A percentile compares a stretch with the other conserved stretches of the same genome.
These are phyloP conservation scores for Erysimum pusillum DNA, from an alignment of 441 rosid species.

Conservation along the genomic window DNA sequence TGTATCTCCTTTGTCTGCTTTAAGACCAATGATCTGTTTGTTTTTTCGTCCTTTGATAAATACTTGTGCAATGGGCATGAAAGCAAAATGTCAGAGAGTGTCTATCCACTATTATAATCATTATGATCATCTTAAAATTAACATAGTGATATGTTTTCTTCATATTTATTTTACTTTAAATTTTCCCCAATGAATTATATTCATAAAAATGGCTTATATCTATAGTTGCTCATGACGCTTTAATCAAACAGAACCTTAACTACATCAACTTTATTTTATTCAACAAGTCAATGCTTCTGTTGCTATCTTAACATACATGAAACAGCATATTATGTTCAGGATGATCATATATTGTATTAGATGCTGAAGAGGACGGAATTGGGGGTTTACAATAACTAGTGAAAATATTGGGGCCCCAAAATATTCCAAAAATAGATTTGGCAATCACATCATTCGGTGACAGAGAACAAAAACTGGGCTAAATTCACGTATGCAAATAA, in stretches of 20 bases:
- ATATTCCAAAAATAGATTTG: slow-evolving; percentile 47
- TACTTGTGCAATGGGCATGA: slow-evolving; percentile 39
- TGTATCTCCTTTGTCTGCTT: slow-evolving; percentile 38
- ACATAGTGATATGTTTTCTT: not conserved
- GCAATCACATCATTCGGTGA: slow-evolving; percentile 41
- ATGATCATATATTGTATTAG: slow-evolving; percentile 8
- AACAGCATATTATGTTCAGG: slow-evolving; percentile 29
- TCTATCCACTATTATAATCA: slow-evolving; percentile 23
- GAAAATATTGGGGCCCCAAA: slow-evolving; percentile 33
- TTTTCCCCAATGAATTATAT: not conserved
- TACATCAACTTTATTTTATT: not conserved
- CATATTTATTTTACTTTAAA: not conserved
- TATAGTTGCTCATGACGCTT: slow-evolving; percentile 14
- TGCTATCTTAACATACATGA: slow-evolving; percentile 14
- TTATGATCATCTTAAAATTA: slow-evolving; percentile 7
- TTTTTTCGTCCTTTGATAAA: slow-evolving; percentile 13
- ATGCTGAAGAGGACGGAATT: slow-evolving; percentile 39
- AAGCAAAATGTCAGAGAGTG: slow-evolving; percentile 35
- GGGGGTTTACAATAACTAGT: slow-evolving; percentile 27
- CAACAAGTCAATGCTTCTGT: slow-evolving; percentile 29
- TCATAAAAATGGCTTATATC: slow-evolving; percentile 13
- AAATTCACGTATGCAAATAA: slow-evolving; percentile 40
- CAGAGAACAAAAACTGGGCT: slow-evolving; percentile 27
- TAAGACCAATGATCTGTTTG: slow-evolving; percentile 38
- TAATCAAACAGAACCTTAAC: slow-evolving; percentile 10